A percentile compares a stretch with the other conserved stretches of the same genome.
Evolutionary conservation across 1,139 yeast genomes (phyloP).

Genomic region (Candida mesenterica): DNA sequence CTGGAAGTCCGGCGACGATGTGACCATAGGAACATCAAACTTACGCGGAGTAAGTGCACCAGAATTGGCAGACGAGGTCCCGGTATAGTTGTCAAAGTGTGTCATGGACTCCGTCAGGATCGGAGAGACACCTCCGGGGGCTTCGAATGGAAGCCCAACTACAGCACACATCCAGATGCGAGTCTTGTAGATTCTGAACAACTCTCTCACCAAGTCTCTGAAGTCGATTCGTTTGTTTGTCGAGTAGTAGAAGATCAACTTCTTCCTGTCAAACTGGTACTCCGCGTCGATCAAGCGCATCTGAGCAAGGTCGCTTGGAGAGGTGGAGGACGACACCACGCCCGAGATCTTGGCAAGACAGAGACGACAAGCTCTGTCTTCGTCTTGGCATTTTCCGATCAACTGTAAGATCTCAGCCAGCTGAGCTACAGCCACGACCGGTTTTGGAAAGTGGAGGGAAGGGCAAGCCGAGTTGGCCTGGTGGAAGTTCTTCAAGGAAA

Average conservation of each 20-base stretch:
- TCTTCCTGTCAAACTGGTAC: slow-evolving; percentile 28
- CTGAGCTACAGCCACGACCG: slow-evolving; percentile 68
- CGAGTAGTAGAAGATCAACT: slow-evolving; percentile 26
- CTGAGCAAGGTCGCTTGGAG: slow-evolving; percentile 17
- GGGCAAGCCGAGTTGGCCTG: slow-evolving; percentile 31
- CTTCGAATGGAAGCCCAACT: slow-evolving; percentile 19
- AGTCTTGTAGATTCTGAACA: slow-evolving; percentile 26
- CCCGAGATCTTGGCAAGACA: slow-evolving; percentile 59
- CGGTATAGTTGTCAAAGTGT: slow-evolving; percentile 5
- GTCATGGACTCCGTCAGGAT: slow-evolving; percentile 4
- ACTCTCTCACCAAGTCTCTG: slow-evolving; percentile 26
- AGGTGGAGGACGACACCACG: slow-evolving; percentile 10
- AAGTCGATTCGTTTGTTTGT: slow-evolving; percentile 25
- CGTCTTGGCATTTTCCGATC: slow-evolving; percentile 61
- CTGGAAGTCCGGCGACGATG: slow-evolving; percentile 1
- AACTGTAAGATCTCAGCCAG: slow-evolving; percentile 61
- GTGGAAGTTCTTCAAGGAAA: slow-evolving; percentile 21
- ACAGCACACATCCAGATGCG: slow-evolving; percentile 32
- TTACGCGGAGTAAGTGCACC: neutral
- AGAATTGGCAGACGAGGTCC: too few relatives aligned
- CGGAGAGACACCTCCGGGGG: slow-evolving; percentile 4
- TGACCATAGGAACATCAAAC: slow-evolving; percentile 1
- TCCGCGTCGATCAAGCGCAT: slow-evolving; percentile 27
- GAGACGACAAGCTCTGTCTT: slow-evolving; percentile 66
- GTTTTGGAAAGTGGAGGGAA: slow-evolving; percentile 63